A percentile compares a stretch with the other conserved stretches of the same genome.
Evolutionary conservation across 176 grass and related monocot genomes (phyloP).

Genomic region (Rhynchospora tenuis): DNA sequence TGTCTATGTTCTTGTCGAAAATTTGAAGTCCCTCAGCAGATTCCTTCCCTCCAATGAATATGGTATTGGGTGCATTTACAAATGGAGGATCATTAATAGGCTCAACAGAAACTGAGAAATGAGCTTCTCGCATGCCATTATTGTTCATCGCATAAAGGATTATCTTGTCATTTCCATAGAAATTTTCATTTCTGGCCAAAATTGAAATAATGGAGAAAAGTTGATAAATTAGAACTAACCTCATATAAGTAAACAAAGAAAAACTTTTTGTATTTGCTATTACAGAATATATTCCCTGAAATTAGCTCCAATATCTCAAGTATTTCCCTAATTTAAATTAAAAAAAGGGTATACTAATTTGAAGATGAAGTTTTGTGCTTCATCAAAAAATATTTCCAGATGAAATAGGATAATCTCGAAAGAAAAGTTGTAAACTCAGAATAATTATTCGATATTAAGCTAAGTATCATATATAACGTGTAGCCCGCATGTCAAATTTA

Average conservation of each 20-base stretch:
- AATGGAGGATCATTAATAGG: slow-evolving; percentile 71
- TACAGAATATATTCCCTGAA: neutral
- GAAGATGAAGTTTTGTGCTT: neutral
- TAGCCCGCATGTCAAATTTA: neutral
- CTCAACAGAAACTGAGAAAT: slow-evolving; percentile 44
- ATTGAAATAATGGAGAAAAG: slow-evolving; percentile 6
- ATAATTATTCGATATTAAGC: neutral
- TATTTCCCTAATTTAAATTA: neutral
- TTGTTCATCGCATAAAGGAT: slow-evolving; percentile 37
- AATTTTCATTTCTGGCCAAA: slow-evolving; percentile 57
- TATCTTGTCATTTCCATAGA: slow-evolving; percentile 65
- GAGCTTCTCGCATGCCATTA: slow-evolving; percentile 40
- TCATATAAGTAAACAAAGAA: neutral
- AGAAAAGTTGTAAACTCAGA: neutral
- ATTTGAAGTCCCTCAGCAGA: slow-evolving; percentile 43
- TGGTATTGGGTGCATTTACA: slow-evolving; percentile 55
- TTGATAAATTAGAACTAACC: neutral
- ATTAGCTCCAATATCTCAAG: neutral
- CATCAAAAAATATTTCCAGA: neutral
- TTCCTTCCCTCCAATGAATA: slow-evolving; percentile 47
- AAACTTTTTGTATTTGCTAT: neutral
- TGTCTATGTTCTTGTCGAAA: slow-evolving; percentile 55
- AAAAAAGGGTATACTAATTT: neutral
- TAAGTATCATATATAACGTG: neutral
- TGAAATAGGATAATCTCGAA: neutral